Base-by-base conservation (phyloP, 345 rosid genomes). In the Ceriops tagal region DNA sequence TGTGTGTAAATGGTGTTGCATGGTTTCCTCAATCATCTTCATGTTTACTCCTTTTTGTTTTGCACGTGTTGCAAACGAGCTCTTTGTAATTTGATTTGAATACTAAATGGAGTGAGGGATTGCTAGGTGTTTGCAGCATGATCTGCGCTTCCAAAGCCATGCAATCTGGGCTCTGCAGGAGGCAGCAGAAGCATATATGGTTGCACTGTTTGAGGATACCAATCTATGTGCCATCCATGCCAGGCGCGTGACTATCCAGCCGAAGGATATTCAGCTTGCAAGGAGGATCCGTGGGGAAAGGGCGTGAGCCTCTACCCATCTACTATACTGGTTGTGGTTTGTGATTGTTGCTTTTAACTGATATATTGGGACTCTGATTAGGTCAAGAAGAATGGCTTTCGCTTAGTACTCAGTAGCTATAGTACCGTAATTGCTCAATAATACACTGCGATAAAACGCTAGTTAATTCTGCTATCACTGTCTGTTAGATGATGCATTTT, bases 81-180 rank as follows among this genome's bases (percentile, higher is more conserved):
- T 39, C 0, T 11, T 39, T 39, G 46, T 11, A 39, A 39, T 39
- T 39, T 39, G 16, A 39, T 10, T 39, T 39, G 15, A 39, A 9
- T 39, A 10, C 13, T 39, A 9, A 39, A 39, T 11, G 46, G 46
- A 3, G 39, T 2, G 3, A 15, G 46, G 46, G 4, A 39, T 39
- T 39, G 46, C 15, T 10, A 10, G 10, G 46, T 0, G 16, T 3
- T 3, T 43, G 49, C 49, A 24, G 66, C 43, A 28, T 13, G 22
- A 63, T 46, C 32, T 63, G 19, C 51, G 66, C 26, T 63, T 63
- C 53, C 66, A 63, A 51, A 63, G 66, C 53, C 66, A 43, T 26
- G 55, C 55, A 31, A 28, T 63, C 30, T 51, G 43, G 51, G 66
- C 55, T 37, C 55, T 63, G 18, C 66, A 63, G 53, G 53, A 63